Evolutionary conservation across 2,329 filamentous ascomycete species (phyloP).

Genomic region (Venturia pyrina): DNA sequence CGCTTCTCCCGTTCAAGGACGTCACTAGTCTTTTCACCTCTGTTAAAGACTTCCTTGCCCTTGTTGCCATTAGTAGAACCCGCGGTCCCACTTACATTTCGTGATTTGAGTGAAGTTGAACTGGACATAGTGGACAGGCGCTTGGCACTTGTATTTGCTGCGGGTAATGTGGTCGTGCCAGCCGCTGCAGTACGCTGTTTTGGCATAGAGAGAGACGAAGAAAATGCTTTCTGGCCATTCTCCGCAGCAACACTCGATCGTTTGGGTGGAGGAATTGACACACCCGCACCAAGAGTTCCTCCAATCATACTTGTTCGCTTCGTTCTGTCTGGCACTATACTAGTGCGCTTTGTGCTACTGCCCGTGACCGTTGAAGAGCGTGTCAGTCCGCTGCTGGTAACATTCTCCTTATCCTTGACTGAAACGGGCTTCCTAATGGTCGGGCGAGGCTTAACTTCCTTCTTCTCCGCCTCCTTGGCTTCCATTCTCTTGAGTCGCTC

Average conservation of each 20-base stretch:
- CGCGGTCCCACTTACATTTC: not conserved
- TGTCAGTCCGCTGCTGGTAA: not conserved
- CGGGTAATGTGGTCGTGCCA: not conserved
- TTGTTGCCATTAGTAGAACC: slow-evolving; percentile 23
- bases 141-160: not conserved
- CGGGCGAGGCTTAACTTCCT: slow-evolving; percentile 37
- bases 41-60: slow-evolving; percentile 36
- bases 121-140: not conserved
- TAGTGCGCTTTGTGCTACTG: not conserved
- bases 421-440: slow-evolving; percentile 19
- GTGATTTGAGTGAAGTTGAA: slow-evolving; percentile 1
- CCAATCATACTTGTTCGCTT: not conserved
- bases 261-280: not conserved
- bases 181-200: not conserved
- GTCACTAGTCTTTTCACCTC: slow-evolving; percentile 32
- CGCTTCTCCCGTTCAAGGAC: slow-evolving; percentile 29
- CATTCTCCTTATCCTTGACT: slow-evolving; percentile 5
- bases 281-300: not conserved
- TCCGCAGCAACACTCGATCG: not conserved
- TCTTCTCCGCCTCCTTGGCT: slow-evolving; percentile 25
- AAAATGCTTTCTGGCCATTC: not conserved
- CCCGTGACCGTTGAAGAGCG: slow-evolving; percentile 9
- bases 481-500: slow-evolving; percentile 37
- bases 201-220: slow-evolving; percentile 3
- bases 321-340: not conserved